A percentile compares a stretch with the other conserved stretches of the same genome.
Evolutionary conservation across 768 basidiomycete genomes (phyloP).

Genomic region (Paxillus rubicundulus): DNA sequence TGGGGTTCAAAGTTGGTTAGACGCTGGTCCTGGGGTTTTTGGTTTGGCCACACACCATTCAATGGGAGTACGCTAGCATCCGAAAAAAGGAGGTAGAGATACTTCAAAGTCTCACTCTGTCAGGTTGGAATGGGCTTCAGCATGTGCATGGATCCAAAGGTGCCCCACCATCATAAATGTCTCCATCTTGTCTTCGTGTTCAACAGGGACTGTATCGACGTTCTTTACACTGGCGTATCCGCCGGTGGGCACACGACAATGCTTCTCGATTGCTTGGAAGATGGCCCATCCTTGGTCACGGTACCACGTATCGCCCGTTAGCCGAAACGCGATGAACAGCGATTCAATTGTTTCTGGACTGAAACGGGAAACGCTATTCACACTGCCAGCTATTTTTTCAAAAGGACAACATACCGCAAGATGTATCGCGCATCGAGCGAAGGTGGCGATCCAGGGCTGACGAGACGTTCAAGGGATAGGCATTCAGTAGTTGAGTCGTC

Average conservation of each 20-base stretch:
- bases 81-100: slow-evolving; percentile 84
- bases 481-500: neutral
- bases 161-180: slow-evolving; percentile 81
- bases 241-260: slow-evolving; percentile 73
- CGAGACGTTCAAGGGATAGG: slow-evolving; percentile 5
- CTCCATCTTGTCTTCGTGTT: slow-evolving; percentile 89
- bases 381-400: neutral
- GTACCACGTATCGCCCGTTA: slow-evolving; percentile 81
- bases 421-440: slow-evolving; percentile 91
- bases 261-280: slow-evolving; percentile 83
- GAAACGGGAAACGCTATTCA: neutral
- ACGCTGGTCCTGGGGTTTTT: neutral
- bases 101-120: slow-evolving; percentile 88
- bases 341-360: slow-evolving; percentile 95
- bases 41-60: slow-evolving; percentile 50
- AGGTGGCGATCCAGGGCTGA: slow-evolving; percentile 24
- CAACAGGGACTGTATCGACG: slow-evolving; percentile 72
- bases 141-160: neutral
- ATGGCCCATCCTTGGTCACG: slow-evolving; percentile 85
- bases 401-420: slow-evolving; percentile 54
- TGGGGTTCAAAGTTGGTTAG: slow-evolving; percentile 5
- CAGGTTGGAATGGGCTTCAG: neutral
- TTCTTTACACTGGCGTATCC: slow-evolving; percentile 85
- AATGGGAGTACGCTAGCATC: slow-evolving; percentile 71
- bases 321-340: slow-evolving; percentile 86